Percentiles rank a stretch among this genome's conserved stretches.
phyloP scores from a whole-genome alignment of 75 land plant genomes.

The Cryptomeria japonica region DNA sequence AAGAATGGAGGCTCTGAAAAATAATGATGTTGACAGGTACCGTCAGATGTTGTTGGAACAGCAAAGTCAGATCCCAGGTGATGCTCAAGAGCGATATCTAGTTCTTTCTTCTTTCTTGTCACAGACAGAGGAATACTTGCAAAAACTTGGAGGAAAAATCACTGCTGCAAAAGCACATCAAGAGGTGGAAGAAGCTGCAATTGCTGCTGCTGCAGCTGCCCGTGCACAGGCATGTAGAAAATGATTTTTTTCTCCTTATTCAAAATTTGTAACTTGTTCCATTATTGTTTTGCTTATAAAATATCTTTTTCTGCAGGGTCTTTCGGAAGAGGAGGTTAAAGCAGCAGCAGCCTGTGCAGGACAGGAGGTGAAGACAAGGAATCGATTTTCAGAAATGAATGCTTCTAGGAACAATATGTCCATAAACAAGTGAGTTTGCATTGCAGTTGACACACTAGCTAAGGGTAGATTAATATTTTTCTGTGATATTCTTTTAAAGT shows the following conservation, averaged over 20 bases:
- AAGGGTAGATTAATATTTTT: not conserved
- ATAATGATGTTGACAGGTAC: constrained; percentile 98
- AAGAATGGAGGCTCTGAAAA: constrained; percentile 99
- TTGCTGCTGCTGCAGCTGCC: constrained; percentile 90
- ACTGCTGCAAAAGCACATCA: constrained; percentile 91
- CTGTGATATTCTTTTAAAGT: constrained; percentile 5
- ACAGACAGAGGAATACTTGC: constrained; percentile 98
- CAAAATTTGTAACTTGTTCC: not conserved
- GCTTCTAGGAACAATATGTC: constrained; percentile 75
- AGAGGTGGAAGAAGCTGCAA: constrained; percentile 94
- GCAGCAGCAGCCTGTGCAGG: constrained; percentile 92
- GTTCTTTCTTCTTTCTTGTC: constrained; percentile 93
- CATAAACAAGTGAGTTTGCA: constrained; percentile 70
- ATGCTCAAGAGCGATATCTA: constrained; percentile 92
- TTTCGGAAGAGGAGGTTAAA: constrained; percentile 97
- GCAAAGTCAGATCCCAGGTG: constrained; percentile 91
- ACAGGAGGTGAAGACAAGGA: constrained; percentile 84
- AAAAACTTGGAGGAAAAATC: constrained; percentile 95
- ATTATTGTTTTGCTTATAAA: not conserved
- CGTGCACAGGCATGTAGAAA: constrained; percentile 70
- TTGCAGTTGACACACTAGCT: not conserved
- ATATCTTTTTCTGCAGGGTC: constrained; percentile 56
- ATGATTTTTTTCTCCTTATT: constrained; percentile 2
- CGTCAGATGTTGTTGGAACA: constrained; percentile 93
- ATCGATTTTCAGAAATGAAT: constrained; percentile 73